Percentiles rank a stretch among this genome's conserved stretches.
Conservation (phyloP, 2,329 filamentous ascomycete species). For the Chaetomium strumarium region DNA sequence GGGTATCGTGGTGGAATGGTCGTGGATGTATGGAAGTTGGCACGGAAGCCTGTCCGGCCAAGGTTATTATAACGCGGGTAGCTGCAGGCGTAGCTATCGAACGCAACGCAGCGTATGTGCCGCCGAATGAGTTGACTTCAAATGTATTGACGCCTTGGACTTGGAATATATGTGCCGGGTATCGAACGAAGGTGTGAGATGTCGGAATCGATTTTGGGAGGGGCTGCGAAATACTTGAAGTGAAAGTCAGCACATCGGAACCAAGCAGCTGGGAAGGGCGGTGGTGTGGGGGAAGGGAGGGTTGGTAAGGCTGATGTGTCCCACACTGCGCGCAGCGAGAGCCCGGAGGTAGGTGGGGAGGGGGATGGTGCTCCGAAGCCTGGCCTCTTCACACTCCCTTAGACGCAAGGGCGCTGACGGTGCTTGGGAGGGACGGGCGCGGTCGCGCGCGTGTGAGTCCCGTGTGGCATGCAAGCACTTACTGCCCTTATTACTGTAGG, state of each 20-base stretch:
- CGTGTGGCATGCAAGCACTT: too few species aligned
- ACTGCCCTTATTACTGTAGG: too few species aligned
- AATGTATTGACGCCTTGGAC: not conserved
- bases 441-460: too few species aligned
- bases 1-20: not conserved
- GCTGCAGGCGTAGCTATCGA: conserved; percentile 2
- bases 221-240: conserved; percentile 1
- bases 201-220: not conserved
- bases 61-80: not conserved
- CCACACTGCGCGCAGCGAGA: conserved; percentile 14
- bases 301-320: conserved; percentile 25
- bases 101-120: not conserved
- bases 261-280: conserved; percentile 11
- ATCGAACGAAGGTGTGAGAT: not conserved
- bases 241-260: conserved; percentile 17
- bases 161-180: not conserved
- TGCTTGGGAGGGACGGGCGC: not conserved
- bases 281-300: conserved; percentile 13
- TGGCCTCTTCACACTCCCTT: conserved; percentile 6
- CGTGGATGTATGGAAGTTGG: not conserved
- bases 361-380: conserved; percentile 5
- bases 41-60: conserved; percentile 6
- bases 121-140: not conserved
- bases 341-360: conserved; percentile 5
- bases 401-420: conserved; percentile 4